Percentiles rank a stretch among this genome's conserved stretches.
Conservation (phyloP, 2,329 filamentous ascomycete genomes). For the Calycina herbarum region DNA sequence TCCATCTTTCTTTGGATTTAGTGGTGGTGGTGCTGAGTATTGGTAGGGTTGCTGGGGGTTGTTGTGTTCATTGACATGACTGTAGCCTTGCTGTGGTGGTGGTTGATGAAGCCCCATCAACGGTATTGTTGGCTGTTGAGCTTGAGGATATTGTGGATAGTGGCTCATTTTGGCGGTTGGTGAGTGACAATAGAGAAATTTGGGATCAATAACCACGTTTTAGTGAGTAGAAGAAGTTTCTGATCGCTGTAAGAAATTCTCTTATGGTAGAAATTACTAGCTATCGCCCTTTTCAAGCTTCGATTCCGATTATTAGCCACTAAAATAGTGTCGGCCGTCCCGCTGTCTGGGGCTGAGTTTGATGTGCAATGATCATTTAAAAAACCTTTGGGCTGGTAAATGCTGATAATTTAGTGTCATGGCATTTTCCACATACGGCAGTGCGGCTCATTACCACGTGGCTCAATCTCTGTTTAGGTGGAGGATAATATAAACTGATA, state of each 20-base stretch:
- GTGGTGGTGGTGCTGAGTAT: neutral
- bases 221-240: neutral
- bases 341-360: neutral
- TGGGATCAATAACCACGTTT: neutral
- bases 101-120: slow-evolving; percentile 7
- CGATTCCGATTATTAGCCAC: neutral
- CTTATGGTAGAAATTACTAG: neutral
- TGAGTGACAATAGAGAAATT: neutral
- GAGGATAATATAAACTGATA: neutral
- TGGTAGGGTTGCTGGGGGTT: neutral
- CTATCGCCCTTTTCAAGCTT: neutral
- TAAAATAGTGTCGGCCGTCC: neutral
- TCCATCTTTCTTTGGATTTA: neutral
- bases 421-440: neutral
- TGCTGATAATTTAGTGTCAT: neutral
- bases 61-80: neutral
- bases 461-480: neutral
- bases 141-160: slow-evolving; percentile 2
- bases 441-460: neutral
- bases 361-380: neutral
- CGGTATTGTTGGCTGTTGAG: slow-evolving; percentile 9
- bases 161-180: slow-evolving; percentile 8
- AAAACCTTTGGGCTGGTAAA: neutral
- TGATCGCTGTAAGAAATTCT: neutral
- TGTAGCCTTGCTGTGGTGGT: slow-evolving; percentile 2